phyloP scores from a whole-genome alignment of 495 filamentous ascomycete genomes.

The Penicillium cataractarum region DNA sequence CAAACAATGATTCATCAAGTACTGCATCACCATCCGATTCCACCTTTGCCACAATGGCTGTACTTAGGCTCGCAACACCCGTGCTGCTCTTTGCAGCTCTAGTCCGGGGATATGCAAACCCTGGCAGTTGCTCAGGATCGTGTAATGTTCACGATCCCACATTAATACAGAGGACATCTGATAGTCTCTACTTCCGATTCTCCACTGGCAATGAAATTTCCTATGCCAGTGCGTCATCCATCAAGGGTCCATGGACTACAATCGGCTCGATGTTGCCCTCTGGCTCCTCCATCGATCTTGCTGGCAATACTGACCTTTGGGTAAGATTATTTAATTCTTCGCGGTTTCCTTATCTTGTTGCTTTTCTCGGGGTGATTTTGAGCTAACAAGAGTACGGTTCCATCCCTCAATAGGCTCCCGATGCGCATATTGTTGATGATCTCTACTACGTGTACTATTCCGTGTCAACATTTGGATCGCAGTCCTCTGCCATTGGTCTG shows the following conservation, averaged over 20 bases:
- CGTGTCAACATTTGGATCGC: slow-evolving; percentile 67
- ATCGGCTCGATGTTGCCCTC: slow-evolving; percentile 59
- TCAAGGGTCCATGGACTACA: slow-evolving; percentile 69
- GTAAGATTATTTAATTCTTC: slow-evolving; percentile 36
- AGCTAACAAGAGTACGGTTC: neutral
- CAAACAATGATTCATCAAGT: neutral
- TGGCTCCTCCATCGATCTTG: slow-evolving; percentile 63
- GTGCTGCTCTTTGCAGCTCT: slow-evolving; percentile 24
- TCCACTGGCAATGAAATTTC: slow-evolving; percentile 68
- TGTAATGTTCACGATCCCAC: slow-evolving; percentile 69
- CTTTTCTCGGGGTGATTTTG: neutral
- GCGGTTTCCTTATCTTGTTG: too few species aligned
- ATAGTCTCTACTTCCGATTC: slow-evolving; percentile 75
- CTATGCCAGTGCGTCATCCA: slow-evolving; percentile 60
- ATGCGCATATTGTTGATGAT: slow-evolving; percentile 57
- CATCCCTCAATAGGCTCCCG: slow-evolving; percentile 59
- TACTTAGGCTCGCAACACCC: slow-evolving; percentile 1
- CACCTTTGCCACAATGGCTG: slow-evolving; percentile 6
- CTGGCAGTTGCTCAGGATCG: slow-evolving; percentile 58
- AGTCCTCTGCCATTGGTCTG: slow-evolving; percentile 68
- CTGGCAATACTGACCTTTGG: slow-evolving; percentile 66
- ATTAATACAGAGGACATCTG: slow-evolving; percentile 62
- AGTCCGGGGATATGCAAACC: slow-evolving; percentile 54
- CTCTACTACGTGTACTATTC: slow-evolving; percentile 75
- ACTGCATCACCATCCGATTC: too few species aligned